A percentile compares a stretch with the other conserved stretches of the same genome.
Conservation (phyloP, 2,329 filamentous ascomycete genomes). For the Paraphaeosphaeria minitans region DNA sequence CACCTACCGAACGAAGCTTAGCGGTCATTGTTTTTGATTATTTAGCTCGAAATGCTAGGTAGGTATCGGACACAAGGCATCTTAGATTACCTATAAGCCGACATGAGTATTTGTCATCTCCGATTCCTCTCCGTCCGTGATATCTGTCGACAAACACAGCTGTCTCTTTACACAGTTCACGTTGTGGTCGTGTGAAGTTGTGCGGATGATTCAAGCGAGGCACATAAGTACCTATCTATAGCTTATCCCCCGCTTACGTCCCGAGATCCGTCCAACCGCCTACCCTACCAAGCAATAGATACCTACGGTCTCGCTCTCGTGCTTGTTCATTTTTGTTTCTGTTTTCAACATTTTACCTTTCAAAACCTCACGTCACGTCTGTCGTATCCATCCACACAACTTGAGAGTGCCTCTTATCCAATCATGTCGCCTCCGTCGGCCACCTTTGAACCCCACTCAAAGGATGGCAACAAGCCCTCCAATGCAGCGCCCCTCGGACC, state of each 20-base stretch:
- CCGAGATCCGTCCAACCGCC: neutral
- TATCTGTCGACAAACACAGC: neutral
- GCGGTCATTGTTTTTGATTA: neutral
- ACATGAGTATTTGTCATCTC: neutral
- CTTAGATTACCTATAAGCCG: neutral
- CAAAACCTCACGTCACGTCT: neutral
- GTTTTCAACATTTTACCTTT: too few species aligned
- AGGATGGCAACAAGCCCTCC: slow-evolving; percentile 32
- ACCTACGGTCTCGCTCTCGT: too few species aligned
- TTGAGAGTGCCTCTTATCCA: neutral
- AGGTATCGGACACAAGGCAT: neutral
- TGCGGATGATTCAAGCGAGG: neutral
- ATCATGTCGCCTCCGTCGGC: slow-evolving; percentile 42
- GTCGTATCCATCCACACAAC: neutral
- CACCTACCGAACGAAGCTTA: neutral
- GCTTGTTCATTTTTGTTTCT: neutral
- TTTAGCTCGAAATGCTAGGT: neutral
- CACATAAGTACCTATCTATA: too few species aligned
- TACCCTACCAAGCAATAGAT: neutral
- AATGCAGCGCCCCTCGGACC: slow-evolving; percentile 39
- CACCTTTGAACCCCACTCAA: slow-evolving; percentile 26
- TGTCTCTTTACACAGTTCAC: neutral
- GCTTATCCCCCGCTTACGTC: neutral
- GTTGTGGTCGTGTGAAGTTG: neutral
- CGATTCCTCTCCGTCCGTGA: neutral